Evolutionary conservation across 805 yeast genomes (phyloP), one percentile per base, ranked within the genome.

Genomic region (Wickerhamomyces pijperi): DNA sequence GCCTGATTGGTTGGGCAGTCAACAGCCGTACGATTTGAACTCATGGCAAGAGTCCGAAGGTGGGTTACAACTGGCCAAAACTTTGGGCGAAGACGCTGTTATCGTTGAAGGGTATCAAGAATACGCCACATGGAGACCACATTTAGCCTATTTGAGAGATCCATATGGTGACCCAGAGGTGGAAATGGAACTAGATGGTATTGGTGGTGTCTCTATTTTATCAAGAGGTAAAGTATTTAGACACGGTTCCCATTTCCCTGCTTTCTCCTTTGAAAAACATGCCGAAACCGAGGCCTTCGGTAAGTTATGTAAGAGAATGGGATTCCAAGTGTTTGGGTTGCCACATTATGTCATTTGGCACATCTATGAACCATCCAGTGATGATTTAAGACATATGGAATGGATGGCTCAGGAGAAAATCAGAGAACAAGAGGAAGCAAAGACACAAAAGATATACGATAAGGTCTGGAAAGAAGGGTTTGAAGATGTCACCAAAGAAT

Each of bases 261-360:
- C 96, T 1, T 90, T 90, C 56, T 84, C 96, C 28, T 90, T 87
- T 59, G 84, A 85, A 59, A 86, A 85, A 52, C 98, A 90, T 57
- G 98, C 97, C 2, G 98, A 90, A 60, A 90, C 98, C 2, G 98
- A 90, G 61, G 97, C 95, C 0, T 90, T 92, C 60, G 98, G 95
- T 38, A 87, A 85, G 58, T 69, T 90, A 72, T 76, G 86, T 48
- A 79, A 83, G 50, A 67, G 79, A 50, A 84, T 88, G 94, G 87
- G 88, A 3, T 84, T 73, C 59, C 71, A 79, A n/a, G 97, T 90
- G 28, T 74, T 80, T 44, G 97, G 97, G 0, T 68, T 90, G 49
- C 95, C 96, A 15, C 97, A 90, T 63, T 90, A 90, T 57, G 94
- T 86, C 34, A 82, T 90, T 41, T 90, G 97, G 97, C 96, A 87